Evolutionary conservation across 495 filamentous ascomycete genomes (phyloP).

Genomic region (Daldinia childiae): DNA sequence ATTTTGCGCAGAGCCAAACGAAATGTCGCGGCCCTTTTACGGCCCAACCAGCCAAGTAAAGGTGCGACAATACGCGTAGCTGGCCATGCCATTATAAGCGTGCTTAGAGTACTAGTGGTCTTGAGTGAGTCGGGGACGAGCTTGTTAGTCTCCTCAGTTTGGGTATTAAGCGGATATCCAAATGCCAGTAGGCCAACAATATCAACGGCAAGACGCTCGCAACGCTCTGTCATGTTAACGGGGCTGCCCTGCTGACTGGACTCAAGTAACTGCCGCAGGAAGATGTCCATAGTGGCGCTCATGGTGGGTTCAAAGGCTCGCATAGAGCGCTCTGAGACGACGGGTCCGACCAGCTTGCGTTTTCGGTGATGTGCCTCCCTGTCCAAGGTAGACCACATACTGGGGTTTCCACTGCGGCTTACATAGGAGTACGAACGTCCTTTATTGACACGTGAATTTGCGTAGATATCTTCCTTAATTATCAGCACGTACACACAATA

Average conservation of each 20-base stretch:
- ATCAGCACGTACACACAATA: too few species aligned
- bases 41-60: too few species aligned
- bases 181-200: not conserved
- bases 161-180: not conserved
- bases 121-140: not conserved
- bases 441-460: not conserved
- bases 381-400: not conserved
- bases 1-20: not conserved
- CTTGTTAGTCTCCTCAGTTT: not conserved
- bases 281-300: not conserved
- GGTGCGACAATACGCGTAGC: too few species aligned
- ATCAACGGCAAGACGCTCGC: not conserved
- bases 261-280: not conserved
- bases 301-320: not conserved
- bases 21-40: too few species aligned
- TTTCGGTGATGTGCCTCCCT: not conserved
- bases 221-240: not conserved
- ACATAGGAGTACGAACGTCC: not conserved
- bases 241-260: not conserved
- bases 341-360: not conserved
- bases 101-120: too few species aligned
- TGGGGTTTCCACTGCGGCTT: not conserved
- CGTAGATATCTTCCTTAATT: not conserved
- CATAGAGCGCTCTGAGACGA: not conserved
- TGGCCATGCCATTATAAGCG: not conserved